Conservation (phyloP, 169 alveolate species). For the Eimeria praecox region DNA sequence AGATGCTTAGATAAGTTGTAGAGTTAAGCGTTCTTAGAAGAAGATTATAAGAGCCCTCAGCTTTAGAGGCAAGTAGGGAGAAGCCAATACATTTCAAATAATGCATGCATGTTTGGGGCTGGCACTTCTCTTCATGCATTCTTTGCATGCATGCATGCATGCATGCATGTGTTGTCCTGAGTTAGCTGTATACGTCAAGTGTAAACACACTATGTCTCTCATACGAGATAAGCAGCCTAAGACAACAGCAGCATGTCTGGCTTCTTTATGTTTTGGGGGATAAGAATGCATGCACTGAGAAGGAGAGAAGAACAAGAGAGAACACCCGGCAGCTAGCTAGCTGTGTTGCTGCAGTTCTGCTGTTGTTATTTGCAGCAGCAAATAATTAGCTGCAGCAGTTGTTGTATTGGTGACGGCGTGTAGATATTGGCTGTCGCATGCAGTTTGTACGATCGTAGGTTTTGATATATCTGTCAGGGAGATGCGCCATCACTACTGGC, state of each 20-base stretch:
- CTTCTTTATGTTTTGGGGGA: no score
- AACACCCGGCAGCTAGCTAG: no score
- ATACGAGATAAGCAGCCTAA: background rate
- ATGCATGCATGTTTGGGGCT: no score
- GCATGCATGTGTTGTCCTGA: background rate
- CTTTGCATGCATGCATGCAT: background rate
- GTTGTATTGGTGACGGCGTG: background rate
- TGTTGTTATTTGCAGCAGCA: background rate
- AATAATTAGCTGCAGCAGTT: background rate
- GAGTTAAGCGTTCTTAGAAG: no score
- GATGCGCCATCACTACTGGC: conserved; percentile 30
- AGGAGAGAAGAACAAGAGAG: no score
- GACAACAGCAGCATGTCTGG: no score
- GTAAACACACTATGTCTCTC: background rate
- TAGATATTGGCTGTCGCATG: conserved; percentile 26
- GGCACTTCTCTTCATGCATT: no score
- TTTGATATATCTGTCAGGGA: conserved; percentile 63
- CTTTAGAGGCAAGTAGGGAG: no score
- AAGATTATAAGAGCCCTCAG: no score
- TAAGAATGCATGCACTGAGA: no score
- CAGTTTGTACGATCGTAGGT: conserved; percentile 55
- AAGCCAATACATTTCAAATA: no score
- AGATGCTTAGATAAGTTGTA: no score
- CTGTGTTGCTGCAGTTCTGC: background rate
- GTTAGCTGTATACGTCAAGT: background rate